Evolutionary conservation across 2,329 filamentous ascomycete species (phyloP).

Genomic region (Fusarium pseudoanthophilum): DNA sequence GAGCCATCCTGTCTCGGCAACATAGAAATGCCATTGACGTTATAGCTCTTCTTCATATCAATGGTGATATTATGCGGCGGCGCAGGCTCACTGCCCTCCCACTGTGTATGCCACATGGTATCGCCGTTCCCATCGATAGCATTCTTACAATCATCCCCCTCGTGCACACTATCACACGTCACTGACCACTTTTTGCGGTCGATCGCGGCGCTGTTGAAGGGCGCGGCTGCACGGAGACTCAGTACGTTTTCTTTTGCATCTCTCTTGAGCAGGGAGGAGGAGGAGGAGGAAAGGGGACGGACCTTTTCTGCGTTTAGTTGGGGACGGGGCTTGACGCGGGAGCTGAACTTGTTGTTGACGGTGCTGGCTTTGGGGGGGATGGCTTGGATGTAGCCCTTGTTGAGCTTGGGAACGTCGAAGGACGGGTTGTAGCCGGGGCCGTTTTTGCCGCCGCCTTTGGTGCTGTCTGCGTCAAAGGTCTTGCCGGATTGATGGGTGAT

Average conservation of each 20-base stretch:
- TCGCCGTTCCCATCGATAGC: conserved; percentile 10
- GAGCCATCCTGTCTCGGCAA: conserved; percentile 26
- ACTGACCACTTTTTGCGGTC: conserved; percentile 19
- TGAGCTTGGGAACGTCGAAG: conserved; percentile 6
- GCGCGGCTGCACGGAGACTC: conserved; percentile 23
- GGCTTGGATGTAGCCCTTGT: conserved; percentile 13
- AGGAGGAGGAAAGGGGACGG: not conserved
- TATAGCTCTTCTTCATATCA: conserved; percentile 21
- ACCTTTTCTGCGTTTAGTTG: not conserved
- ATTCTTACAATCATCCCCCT: conserved; percentile 13
- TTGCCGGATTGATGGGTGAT: not conserved
- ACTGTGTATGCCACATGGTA: conserved; percentile 24
- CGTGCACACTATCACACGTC: conserved; percentile 20
- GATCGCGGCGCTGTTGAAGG: conserved; percentile 6
- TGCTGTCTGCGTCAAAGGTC: conserved; percentile 10
- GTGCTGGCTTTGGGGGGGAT: not conserved
- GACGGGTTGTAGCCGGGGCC: not conserved
- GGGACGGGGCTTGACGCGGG: conserved; percentile 2
- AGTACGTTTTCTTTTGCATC: not conserved
- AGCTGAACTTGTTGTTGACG: not conserved
- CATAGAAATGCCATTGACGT: conserved; percentile 27
- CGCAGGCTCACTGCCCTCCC: conserved; percentile 2
- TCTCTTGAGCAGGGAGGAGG: conserved; percentile 4
- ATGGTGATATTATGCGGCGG: conserved; percentile 29
- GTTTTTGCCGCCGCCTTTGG: conserved; percentile 17